Conservation (phyloP, 2,329 filamentous ascomycete species). For the Arthrobotrys entomopaga region DNA sequence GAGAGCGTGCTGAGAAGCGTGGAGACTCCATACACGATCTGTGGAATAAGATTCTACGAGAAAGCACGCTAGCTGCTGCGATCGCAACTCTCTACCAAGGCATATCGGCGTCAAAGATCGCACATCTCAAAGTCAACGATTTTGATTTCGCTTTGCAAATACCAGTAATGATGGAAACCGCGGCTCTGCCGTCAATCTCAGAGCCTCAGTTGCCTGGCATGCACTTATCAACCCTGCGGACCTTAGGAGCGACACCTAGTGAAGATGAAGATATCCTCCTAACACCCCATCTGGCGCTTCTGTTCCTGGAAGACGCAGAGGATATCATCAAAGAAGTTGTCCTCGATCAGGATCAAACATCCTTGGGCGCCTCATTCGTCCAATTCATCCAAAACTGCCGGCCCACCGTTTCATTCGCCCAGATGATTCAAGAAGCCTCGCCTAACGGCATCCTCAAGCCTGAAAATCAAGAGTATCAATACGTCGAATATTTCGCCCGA, state of each 20-base stretch:
- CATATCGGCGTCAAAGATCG: constrained; percentile 85
- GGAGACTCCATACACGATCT: constrained; percentile 64
- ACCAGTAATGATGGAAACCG: constrained; percentile 65
- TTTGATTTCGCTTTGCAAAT: constrained; percentile 72
- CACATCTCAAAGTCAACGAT: constrained; percentile 79
- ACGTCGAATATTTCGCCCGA: constrained; percentile 83
- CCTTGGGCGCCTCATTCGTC: constrained; percentile 79
- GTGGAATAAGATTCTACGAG: constrained; percentile 76
- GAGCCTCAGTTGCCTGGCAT: constrained; percentile 59
- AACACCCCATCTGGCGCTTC: constrained; percentile 82
- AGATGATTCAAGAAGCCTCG: constrained; percentile 62
- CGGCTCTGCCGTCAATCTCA: constrained; percentile 57
- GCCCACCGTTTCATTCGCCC: constrained; percentile 71
- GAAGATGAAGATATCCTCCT: constrained; percentile 75
- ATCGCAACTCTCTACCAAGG: constrained; percentile 84
- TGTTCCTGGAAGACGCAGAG: constrained; percentile 84
- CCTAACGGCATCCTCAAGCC: constrained; percentile 70
- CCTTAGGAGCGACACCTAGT: constrained; percentile 74
- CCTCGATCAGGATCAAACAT: constrained; percentile 72
- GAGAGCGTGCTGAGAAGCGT: constrained; percentile 81
- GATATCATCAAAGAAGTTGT: constrained; percentile 75
- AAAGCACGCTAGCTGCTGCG: constrained; percentile 81
- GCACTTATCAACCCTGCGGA: constrained; percentile 80
- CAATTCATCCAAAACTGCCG: constrained; percentile 82
- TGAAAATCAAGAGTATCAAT: constrained; percentile 78